A percentile compares a stretch with the other conserved stretches of the same genome.
phyloP scores from a whole-genome alignment of 441 rosid species.

The Francoa sonchifolia region DNA sequence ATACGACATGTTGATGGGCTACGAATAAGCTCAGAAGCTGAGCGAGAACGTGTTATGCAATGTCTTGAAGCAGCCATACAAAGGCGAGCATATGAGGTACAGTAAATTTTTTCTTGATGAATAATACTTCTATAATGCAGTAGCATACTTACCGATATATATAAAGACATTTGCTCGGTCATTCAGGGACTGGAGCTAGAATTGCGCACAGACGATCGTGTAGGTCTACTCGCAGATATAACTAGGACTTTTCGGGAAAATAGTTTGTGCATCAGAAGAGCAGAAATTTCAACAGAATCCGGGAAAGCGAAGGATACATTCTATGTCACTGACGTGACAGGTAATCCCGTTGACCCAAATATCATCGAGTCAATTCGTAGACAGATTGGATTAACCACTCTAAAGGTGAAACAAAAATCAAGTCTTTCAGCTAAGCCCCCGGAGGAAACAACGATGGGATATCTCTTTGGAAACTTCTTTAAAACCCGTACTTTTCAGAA shows the following conservation, averaged over 20 bases:
- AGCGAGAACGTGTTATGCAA: slow-evolving; percentile 67
- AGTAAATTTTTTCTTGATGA: background rate
- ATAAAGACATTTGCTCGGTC: background rate
- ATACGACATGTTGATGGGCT: slow-evolving; percentile 87
- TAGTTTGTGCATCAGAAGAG: slow-evolving; percentile 63
- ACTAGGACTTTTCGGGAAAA: slow-evolving; percentile 83
- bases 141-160: too few relatives aligned
- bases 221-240: slow-evolving; percentile 78
- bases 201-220: slow-evolving; percentile 54
- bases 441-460: slow-evolving; percentile 41
- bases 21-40: slow-evolving; percentile 79
- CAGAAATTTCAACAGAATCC: slow-evolving; percentile 58
- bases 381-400: slow-evolving; percentile 44
- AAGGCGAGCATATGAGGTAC: slow-evolving; percentile 73
- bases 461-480: slow-evolving; percentile 52
- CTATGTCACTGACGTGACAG: slow-evolving; percentile 74
- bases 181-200: slow-evolving; percentile 75
- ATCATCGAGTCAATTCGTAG: slow-evolving; percentile 42
- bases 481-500: slow-evolving; percentile 45
- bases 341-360: slow-evolving; percentile 50
- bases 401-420: slow-evolving; percentile 46
- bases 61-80: slow-evolving; percentile 93
- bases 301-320: slow-evolving; percentile 65
- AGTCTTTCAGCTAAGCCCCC: slow-evolving; percentile 29
- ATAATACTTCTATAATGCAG: too few relatives aligned